Evolutionary conservation across 495 filamentous ascomycete genomes (phyloP), one percentile per base, ranked within the genome.

Genomic region (Aspergillus conjunctus): DNA sequence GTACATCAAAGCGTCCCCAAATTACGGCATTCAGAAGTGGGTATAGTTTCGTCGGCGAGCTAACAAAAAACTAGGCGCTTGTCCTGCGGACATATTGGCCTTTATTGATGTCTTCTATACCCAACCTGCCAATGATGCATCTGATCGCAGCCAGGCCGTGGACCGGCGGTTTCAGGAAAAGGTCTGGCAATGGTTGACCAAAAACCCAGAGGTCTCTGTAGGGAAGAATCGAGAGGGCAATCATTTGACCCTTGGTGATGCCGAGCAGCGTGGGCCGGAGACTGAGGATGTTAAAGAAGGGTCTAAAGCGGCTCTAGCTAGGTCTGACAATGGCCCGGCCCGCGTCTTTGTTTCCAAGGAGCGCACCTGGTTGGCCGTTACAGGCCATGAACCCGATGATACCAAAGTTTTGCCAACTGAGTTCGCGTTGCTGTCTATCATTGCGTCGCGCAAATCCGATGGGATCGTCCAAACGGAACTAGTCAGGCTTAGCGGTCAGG

Each of bases 401-500:
- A 85, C 83, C 66, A 86, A 83, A 56, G 73, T 95, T 15, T 80
- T 87, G 0, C 67, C 76, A 0, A 79, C 85, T 41, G 88, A 93
- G 72, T 96, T 94, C 74, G 80, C 80, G 18, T 81, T 88, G 17
- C 80, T 97, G 12, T 87, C 89, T 10, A 87, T 92, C 43, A 92
- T 97, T 66, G 92, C 88, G n/a, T 83, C 87, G 3, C 79, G 77
- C 56, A 84, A 87, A 56, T 77, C 81, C 34, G 73, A 84, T 20
- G 93, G 93, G 14, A 89, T 97, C 41, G 73, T 88, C 1, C 93
- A 97, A 73, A 85, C 88, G 8, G 87, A 93, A 18, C 77, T 97
- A n/a, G 84, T 87, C 20, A 81, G 76, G 32, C 68, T 89, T 9
- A 91, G 90, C 60, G 87, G 88, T 18, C 93, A 97, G 73, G 91